These are phyloP conservation scores for Thelonectria olida DNA, from an alignment of 2,329 filamentous ascomycete genomes.

Conservation along the genomic window DNA sequence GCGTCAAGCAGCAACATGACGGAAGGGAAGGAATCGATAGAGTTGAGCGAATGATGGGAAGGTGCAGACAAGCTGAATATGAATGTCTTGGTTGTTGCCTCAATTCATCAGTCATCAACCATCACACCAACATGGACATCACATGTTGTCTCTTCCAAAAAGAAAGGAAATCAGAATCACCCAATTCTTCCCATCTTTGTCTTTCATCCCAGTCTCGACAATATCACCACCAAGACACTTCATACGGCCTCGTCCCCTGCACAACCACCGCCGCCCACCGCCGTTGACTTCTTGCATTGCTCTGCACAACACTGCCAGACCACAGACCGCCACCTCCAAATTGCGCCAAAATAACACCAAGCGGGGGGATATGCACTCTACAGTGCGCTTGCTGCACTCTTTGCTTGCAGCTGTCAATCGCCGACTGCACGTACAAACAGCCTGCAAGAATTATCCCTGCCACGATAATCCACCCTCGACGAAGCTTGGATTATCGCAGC, in stretches of 20 bases:
- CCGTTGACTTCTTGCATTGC: no score
- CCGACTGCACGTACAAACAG: slow-evolving; percentile 3
- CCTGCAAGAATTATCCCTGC: slow-evolving; percentile 18
- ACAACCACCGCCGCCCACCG: not conserved
- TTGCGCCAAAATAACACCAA: not conserved
- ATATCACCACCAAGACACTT: not conserved
- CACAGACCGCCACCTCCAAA: slow-evolving; percentile 7
- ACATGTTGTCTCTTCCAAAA: slow-evolving; percentile 2
- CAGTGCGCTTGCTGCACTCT: slow-evolving; percentile 1
- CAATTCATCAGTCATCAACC: no score
- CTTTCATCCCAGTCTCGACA: not conserved
- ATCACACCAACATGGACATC: no score
- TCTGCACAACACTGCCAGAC: not conserved
- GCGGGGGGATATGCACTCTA: slow-evolving; percentile 13
- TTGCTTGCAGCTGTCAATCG: slow-evolving; percentile 22
- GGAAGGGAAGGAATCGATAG: not conserved
- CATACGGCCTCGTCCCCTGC: slow-evolving; percentile 4
- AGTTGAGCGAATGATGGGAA: not conserved
- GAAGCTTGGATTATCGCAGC: not conserved
- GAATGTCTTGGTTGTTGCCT: not conserved
- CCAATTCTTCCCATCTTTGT: not conserved
- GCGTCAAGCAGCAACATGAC: not conserved
- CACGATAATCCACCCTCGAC: not conserved
- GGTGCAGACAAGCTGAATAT: slow-evolving; percentile 1
- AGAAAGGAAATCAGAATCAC: not conserved